Percentiles rank a stretch among this genome's conserved stretches.
phyloP scores from a whole-genome alignment of 768 basidiomycete genomes.

The Xerocomellus intermedius region DNA sequence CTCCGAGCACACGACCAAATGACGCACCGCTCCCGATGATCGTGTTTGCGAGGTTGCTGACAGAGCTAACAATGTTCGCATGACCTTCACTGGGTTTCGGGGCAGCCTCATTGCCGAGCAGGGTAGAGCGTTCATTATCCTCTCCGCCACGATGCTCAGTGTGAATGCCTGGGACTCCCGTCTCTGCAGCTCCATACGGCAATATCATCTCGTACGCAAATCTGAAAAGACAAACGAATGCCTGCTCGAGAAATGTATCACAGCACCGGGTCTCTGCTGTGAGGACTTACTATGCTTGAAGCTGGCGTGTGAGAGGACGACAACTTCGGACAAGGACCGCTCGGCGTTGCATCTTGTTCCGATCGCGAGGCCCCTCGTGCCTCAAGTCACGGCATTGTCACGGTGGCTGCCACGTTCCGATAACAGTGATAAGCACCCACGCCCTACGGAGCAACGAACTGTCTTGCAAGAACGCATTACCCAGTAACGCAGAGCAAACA shows the following conservation, averaged over 20 bases:
- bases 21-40: constrained; percentile 85
- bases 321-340: too few species aligned
- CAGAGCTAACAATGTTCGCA: constrained; percentile 64
- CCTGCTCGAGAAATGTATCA: neutral
- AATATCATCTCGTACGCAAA: constrained; percentile 61
- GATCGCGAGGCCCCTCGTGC: neutral
- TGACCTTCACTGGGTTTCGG: constrained; percentile 52
- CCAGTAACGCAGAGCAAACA: constrained; percentile 4
- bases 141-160: constrained; percentile 9
- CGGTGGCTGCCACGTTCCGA: neutral
- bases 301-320: neutral
- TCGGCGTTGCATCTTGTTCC: neutral
- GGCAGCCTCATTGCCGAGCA: constrained; percentile 46
- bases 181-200: constrained; percentile 59
- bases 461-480: neutral
- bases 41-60: constrained; percentile 84
- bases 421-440: neutral
- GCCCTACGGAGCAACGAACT: neutral
- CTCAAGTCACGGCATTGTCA: neutral
- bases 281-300: neutral
- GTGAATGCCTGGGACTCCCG: constrained; percentile 28
- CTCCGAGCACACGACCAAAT: neutral
- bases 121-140: constrained; percentile 54
- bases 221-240: neutral
- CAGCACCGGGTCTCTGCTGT: neutral